A percentile compares a stretch with the other conserved stretches of the same genome.
These are phyloP conservation scores for Penicillium goetzii DNA, from an alignment of 495 filamentous ascomycete genomes.

Conservation along the genomic window DNA sequence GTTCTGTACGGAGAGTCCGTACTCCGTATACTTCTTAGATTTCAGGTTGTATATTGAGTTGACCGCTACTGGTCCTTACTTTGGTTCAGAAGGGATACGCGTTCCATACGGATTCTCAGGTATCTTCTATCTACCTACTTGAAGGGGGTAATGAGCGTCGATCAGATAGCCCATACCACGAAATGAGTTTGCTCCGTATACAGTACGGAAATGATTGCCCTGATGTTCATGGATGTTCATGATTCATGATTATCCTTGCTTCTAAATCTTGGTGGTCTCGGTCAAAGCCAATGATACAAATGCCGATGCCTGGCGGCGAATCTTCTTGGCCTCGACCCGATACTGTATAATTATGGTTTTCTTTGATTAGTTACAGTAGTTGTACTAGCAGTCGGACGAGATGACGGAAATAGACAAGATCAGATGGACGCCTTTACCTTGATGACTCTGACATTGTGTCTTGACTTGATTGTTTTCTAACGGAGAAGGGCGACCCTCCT, in stretches of 20 bases:
- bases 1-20: no score
- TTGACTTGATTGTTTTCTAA: not conserved
- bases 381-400: conserved; percentile 10
- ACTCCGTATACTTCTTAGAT: not conserved
- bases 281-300: not conserved
- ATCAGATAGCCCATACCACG: conserved; percentile 9
- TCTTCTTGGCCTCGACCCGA: conserved; percentile 11
- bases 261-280: not conserved
- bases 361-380: no score
- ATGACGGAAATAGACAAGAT: conserved; percentile 22
- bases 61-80: no score
- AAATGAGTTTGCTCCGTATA: not conserved
- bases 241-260: not conserved
- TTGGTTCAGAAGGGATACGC: no score
- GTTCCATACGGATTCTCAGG: not conserved
- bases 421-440: not conserved
- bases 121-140: not conserved
- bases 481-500: not conserved
- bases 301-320: conserved; percentile 9
- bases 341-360: not conserved
- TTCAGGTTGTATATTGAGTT: not conserved
- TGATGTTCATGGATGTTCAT: not conserved
- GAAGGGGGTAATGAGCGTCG: conserved; percentile 1
- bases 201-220: not conserved
- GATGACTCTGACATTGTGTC: not conserved